Base-by-base conservation (phyloP, 345 rosid genomes). In the Ceriops decandra region DNA sequence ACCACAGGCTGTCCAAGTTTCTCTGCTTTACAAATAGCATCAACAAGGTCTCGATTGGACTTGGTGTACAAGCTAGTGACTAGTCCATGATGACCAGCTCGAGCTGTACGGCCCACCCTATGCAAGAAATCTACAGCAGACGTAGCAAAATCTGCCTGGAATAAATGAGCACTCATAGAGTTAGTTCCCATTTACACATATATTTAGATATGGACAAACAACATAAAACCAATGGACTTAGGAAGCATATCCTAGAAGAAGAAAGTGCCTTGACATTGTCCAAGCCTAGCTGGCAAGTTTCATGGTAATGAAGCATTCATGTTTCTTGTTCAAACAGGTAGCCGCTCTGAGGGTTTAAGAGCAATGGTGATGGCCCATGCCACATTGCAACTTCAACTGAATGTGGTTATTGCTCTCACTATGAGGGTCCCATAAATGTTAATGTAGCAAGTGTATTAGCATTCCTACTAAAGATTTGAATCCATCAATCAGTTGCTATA, bases 91-190 rank as follows among this genome's bases (percentile, higher is more conserved):
- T 85, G 96, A 66, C 98, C 98, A 68, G 97, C 98, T 67, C 97
- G 87, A 79, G 95, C 98, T 74, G 98, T 93, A 58, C 97, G 86
- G 52, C 96, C 97, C 61, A 95, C 82, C 81, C 99, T 87, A 73
- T 95, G 99, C 85, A 95, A 84, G 76, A 88, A 91, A 81, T 91
- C 96, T 33, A 93, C 97, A 6, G 96, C 96, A 64, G 88, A 91
- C 52, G 95, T 88, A 1, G 99, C 88, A 80, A 91, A 95, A 71
- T 95, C 97, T 31, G 99, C 99, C 99, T 95, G 89, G 52, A 88
- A 74, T 22, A 75, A 70, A 57, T n/a, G 68, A 72, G 73, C 33
- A 67, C 8, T 54, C 30, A 17, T 64, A 64, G 24, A 66, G 66
- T 70, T 22, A 70, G 68, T 35, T 57, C 42, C 49, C 16, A 5